These are phyloP conservation scores for Thermothielavioides terrestris DNA, from an alignment of 495 filamentous ascomycete species.

Conservation along the genomic window DNA sequence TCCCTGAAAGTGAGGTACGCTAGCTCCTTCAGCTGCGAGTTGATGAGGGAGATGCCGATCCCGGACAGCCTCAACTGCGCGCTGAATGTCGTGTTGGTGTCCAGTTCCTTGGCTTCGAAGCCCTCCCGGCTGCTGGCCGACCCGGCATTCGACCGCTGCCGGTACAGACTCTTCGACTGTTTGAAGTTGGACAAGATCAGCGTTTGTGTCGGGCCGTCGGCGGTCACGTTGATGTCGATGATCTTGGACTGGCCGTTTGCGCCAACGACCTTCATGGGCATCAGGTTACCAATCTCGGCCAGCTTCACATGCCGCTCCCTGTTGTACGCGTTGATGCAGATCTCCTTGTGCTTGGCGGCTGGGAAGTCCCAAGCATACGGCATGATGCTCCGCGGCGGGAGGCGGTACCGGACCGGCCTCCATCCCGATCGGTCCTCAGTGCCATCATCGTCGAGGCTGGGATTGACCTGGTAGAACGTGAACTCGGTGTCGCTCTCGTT, in stretches of 20 bases:
- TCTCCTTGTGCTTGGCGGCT: constrained; percentile 88
- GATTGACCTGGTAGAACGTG: constrained; percentile 80
- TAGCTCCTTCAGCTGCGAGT: constrained; percentile 81
- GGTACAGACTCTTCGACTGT: constrained; percentile 87
- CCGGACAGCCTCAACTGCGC: constrained; percentile 82
- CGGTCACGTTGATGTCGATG: constrained; percentile 91
- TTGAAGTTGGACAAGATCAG: constrained; percentile 92
- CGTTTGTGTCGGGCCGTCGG: constrained; percentile 91
- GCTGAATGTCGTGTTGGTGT: constrained; percentile 78
- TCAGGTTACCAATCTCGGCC: constrained; percentile 88
- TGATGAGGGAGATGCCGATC: constrained; percentile 88
- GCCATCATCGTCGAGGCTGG: constrained; percentile 67
- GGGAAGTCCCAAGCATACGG: constrained; percentile 99
- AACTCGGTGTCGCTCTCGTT: constrained; percentile 97
- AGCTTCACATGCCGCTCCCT: constrained; percentile 86
- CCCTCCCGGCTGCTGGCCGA: constrained; percentile 48
- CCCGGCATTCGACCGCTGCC: constrained; percentile 61
- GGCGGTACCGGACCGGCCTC: constrained; percentile 84
- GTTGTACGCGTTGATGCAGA: constrained; percentile 68
- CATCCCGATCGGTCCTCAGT: constrained; percentile 76
- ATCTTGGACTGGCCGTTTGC: constrained; percentile 62
- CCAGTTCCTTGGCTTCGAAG: constrained; percentile 88
- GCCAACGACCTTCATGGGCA: constrained; percentile 68
- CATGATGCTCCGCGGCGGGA: constrained; percentile 95
- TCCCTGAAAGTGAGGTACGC: constrained; percentile 92